Conservation (phyloP, 805 yeast genomes). For the Candida hungchunana region DNA sequence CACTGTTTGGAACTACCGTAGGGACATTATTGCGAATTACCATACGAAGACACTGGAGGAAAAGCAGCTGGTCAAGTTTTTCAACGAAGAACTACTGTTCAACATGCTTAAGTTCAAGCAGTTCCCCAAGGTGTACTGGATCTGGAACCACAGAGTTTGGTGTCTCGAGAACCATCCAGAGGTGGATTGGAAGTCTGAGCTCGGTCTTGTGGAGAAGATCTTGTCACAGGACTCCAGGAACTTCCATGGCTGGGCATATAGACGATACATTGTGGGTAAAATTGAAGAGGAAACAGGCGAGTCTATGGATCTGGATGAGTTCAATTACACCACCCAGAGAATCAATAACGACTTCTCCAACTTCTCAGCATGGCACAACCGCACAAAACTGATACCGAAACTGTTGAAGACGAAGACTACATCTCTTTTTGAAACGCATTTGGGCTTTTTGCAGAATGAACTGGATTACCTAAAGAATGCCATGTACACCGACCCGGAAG, state of each 20-base stretch:
- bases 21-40: slow-evolving; percentile 51
- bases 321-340: slow-evolving; percentile 70
- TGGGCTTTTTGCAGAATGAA: slow-evolving; percentile 48
- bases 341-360: slow-evolving; percentile 85
- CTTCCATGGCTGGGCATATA: slow-evolving; percentile 94
- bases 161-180: slow-evolving; percentile 48
- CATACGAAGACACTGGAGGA: slow-evolving; percentile 13
- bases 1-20: slow-evolving; percentile 84
- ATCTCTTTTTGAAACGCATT: slow-evolving; percentile 27
- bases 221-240: slow-evolving; percentile 75
- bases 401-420: slow-evolving; percentile 33
- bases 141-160: slow-evolving; percentile 94
- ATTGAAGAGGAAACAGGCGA: slow-evolving; percentile 26
- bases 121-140: slow-evolving; percentile 92
- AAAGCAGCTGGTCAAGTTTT: slow-evolving; percentile 28
- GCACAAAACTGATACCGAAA: slow-evolving; percentile 63
- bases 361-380: slow-evolving; percentile 94
- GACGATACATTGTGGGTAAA: slow-evolving; percentile 60
- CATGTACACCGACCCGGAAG: slow-evolving; percentile 88
- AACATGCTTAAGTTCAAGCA: slow-evolving; percentile 52
- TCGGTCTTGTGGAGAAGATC: slow-evolving; percentile 63
- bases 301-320: slow-evolving; percentile 46
- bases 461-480: slow-evolving; percentile 73
- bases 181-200: slow-evolving; percentile 68
- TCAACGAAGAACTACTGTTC: slow-evolving; percentile 58